Percentiles rank a stretch among this genome's conserved stretches.
These are phyloP conservation scores for Agastache rugosa DNA, from an alignment of 257 asterid species.

Conservation along the genomic window DNA sequence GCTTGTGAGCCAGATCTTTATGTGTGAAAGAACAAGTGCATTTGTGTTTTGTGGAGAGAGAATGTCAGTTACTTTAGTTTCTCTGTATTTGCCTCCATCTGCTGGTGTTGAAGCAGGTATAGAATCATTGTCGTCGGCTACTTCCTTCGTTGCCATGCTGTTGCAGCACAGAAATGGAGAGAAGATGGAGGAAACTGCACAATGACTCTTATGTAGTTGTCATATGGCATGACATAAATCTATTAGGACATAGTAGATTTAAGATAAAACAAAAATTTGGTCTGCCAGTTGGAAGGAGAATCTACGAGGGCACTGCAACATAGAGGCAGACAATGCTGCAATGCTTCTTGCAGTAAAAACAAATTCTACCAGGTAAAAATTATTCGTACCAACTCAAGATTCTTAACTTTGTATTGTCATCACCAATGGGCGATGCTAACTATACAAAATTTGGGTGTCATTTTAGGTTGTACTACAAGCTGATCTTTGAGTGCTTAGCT, in stretches of 20 bases:
- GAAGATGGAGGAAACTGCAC: slow-evolving; percentile 24
- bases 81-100: slow-evolving; percentile 28
- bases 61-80: slow-evolving; percentile 29
- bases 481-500: slow-evolving; percentile 10
- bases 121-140: slow-evolving; percentile 34
- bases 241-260: not conserved
- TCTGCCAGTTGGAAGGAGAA: slow-evolving; percentile 24
- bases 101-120: slow-evolving; percentile 37
- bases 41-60: not conserved
- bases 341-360: slow-evolving; percentile 11
- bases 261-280: not conserved
- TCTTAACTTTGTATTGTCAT: not conserved
- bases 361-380: not conserved
- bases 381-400: not conserved
- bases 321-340: not conserved
- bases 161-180: slow-evolving; percentile 14
- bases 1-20: not conserved
- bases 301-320: not conserved
- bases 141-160: slow-evolving; percentile 30
- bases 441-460: slow-evolving; percentile 2
- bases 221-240: not conserved
- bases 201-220: slow-evolving; percentile 14
- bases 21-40: not conserved
- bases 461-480: slow-evolving; percentile 21
- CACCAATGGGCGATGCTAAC: not conserved